Evolutionary conservation across 2,329 filamentous ascomycete genomes (phyloP), one percentile per base, ranked within the genome.

Genomic region (Aspergillus sclerotialis): DNA sequence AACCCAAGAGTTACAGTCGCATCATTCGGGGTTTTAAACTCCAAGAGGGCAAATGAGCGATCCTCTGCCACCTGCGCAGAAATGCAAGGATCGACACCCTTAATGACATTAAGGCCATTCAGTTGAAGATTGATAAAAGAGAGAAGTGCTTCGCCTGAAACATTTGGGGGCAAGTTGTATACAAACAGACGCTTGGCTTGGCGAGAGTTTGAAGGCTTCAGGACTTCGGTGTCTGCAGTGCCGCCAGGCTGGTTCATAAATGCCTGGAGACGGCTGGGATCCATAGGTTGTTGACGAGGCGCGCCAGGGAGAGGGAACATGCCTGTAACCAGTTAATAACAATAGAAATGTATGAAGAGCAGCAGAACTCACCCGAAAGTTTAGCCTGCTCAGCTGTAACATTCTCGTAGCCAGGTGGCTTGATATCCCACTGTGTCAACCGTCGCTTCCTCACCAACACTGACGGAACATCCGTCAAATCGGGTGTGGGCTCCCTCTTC

Each of bases 351-450:
- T 8, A 36, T 9, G 18, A n/a, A 35, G 2, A 24, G 14, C 24
- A 29, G n/a, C 3, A 17, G 30, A 28, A 45, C 62, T 45, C 50
- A 67, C 68, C 79, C 3, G 93, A 98, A 28, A 98, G 75, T 70
- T 99, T 99, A 32, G 92, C 93, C 63, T 98, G 93, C 64, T 98
- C 93, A 14, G 92, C 88, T 2, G 92, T 95, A 46, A 99, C 90
- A 62, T 92, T 94, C 57, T 98, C 93, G 56, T 99, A 99, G 28
- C 92, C 90, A 11, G 88, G 86, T 5, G 92, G 92, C 68, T 98
- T 98, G 63, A 98, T 95, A 61, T 99, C 93, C 92, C 92, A 99
- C 64, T 98, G 93, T 23, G 89, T 96, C 71, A 98, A 70, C 39
- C 92, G 83, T 49, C 93, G 82, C 71, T 89, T 92, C 52, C 90